Evolutionary conservation across 192 early-diverging fungal genomes (phyloP).

Genomic region (Coemansia sp.): DNA sequence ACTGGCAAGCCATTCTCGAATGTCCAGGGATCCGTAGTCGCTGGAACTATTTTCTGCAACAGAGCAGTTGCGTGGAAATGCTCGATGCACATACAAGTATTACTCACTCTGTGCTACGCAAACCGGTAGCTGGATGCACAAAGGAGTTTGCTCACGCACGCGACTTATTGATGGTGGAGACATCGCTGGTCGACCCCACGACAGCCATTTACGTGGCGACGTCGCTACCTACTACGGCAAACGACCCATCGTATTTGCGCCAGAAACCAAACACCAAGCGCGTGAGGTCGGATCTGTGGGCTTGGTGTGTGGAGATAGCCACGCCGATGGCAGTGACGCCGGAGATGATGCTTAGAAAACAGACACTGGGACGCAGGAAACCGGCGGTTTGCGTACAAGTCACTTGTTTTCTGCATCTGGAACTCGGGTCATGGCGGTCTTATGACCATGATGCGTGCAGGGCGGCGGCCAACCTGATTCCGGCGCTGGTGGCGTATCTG

Average conservation of each 20-base stretch:
- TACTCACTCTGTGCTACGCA: constrained; percentile 37
- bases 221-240: constrained; percentile 34
- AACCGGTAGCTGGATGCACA: constrained; percentile 36
- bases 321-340: constrained; percentile 29
- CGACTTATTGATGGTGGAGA: constrained; percentile 53
- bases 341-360: not conserved
- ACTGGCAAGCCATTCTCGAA: constrained; percentile 55
- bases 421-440: constrained; percentile 43
- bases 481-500: constrained; percentile 47
- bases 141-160: constrained; percentile 39
- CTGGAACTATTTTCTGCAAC: constrained; percentile 51
- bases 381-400: constrained; percentile 45
- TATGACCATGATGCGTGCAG: constrained; percentile 41
- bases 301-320: constrained; percentile 52
- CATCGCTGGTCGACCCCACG: constrained; percentile 53
- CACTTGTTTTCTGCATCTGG: constrained; percentile 51
- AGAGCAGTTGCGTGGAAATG: constrained; percentile 45
- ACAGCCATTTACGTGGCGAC: constrained; percentile 50
- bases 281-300: constrained; percentile 40
- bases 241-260: constrained; percentile 50
- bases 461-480: constrained; percentile 45
- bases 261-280: constrained; percentile 23
- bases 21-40: constrained; percentile 46
- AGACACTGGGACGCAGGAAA: not conserved
- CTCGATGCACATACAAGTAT: constrained; percentile 47